Evolutionary conservation across 2,329 filamentous ascomycete species (phyloP).

Genomic region (Xylariales sp.): DNA sequence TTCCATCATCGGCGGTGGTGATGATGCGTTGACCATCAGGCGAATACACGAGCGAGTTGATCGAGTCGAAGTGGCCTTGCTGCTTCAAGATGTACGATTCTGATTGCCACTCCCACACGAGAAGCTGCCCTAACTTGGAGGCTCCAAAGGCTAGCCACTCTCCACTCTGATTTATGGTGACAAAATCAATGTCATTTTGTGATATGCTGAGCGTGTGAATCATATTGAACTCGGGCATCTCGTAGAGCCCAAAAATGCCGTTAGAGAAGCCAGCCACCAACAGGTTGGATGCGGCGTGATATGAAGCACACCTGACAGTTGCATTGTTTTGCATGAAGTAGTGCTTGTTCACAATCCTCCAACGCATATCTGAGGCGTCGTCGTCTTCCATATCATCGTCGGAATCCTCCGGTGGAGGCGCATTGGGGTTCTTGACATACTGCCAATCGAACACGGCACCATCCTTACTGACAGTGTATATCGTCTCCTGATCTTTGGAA

Average conservation of each 20-base stretch:
- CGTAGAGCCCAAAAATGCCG: conserved; percentile 89
- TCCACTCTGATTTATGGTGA: conserved; percentile 88
- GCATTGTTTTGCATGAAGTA: conserved; percentile 93
- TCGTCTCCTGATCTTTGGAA: conserved; percentile 87
- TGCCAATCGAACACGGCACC: conserved; percentile 95
- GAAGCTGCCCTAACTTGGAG: conserved; percentile 88
- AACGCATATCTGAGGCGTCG: conserved; percentile 67
- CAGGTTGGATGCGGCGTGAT: conserved; percentile 81
- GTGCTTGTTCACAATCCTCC: conserved; percentile 86
- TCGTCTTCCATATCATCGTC: conserved; percentile 58
- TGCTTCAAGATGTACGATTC: conserved; percentile 99
- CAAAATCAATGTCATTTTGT: conserved; percentile 92
- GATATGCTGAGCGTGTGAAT: conserved; percentile 93
- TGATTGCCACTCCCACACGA: conserved; percentile 99
- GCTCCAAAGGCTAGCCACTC: conserved; percentile 98
- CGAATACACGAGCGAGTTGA: conserved; percentile 90
- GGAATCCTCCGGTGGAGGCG: conserved; percentile 45
- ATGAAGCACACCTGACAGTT: conserved; percentile 84
- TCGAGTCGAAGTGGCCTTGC: conserved; percentile 92
- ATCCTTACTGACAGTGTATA: conserved; percentile 95
- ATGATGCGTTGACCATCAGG: conserved; percentile 91
- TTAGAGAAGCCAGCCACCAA: conserved; percentile 96
- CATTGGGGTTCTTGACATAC: conserved; percentile 62
- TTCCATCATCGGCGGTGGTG: conserved; percentile 92
- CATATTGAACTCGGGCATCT: conserved; percentile 91